A percentile compares a stretch with the other conserved stretches of the same genome.
Conservation (phyloP, 495 filamentous ascomycete genomes). For the Pyrenopolyporus hunteri region DNA sequence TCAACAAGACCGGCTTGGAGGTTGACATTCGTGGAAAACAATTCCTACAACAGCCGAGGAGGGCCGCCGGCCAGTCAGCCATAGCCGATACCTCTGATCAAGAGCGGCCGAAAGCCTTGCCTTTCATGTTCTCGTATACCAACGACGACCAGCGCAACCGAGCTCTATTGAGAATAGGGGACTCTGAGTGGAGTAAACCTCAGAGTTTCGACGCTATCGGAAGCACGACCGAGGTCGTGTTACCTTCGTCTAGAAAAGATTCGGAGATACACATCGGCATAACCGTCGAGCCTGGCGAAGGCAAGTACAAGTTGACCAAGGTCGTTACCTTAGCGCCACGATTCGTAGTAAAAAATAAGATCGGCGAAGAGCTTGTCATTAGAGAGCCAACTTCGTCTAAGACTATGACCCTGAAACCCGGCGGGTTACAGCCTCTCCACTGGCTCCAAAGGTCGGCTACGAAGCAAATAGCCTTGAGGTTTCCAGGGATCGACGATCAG, state of each 20-base stretch:
- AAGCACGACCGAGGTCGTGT: conserved; percentile 81
- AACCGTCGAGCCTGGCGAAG: conserved; percentile 85
- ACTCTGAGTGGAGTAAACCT: conserved; percentile 93
- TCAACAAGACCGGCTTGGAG: conserved; percentile 92
- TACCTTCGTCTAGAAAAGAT: conserved; percentile 71
- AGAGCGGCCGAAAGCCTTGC: conserved; percentile 69
- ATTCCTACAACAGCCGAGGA: conserved; percentile 79
- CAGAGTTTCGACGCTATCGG: conserved; percentile 99
- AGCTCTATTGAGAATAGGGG: conserved; percentile 81
- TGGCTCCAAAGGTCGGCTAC: conserved; percentile 78
- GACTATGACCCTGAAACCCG: conserved; percentile 73
- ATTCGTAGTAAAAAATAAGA: conserved; percentile 92
- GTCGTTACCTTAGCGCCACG: conserved; percentile 91
- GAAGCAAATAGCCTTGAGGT: conserved; percentile 92
- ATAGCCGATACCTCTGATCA: conserved; percentile 45
- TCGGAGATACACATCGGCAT: conserved; percentile 90
- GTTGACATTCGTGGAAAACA: conserved; percentile 89
- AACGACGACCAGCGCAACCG: conserved; percentile 88
- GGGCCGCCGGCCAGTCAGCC: conserved; percentile 76
- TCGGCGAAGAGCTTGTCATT: conserved; percentile 84
- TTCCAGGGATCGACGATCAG: conserved; percentile 92
- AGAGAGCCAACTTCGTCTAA: conserved; percentile 87
- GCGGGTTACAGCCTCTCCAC: conserved; percentile 80
- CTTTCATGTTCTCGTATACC: conserved; percentile 94
- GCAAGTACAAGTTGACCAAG: conserved; percentile 97